Percentiles rank a stretch among this genome's conserved stretches.
phyloP scores from a whole-genome alignment of 257 asterid species.

The Solanum chilense region DNA sequence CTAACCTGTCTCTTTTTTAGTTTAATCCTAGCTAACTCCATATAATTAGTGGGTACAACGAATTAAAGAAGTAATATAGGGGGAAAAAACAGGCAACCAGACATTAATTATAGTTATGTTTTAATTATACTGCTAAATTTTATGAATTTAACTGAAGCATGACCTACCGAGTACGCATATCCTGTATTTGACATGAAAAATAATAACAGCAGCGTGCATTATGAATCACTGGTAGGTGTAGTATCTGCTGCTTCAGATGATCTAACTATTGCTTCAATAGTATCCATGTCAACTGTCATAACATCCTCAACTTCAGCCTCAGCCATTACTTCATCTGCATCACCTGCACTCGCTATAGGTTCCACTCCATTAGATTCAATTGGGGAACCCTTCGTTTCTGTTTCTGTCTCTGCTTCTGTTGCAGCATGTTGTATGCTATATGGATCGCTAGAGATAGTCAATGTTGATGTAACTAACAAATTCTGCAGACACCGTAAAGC shows the following conservation, averaged over 20 bases:
- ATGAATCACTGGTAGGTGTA: constrained; percentile 30
- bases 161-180: not conserved
- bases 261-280: constrained; percentile 41
- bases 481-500: constrained; percentile 34
- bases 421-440: constrained; percentile 23
- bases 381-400: constrained; percentile 14
- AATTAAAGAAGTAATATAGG: not conserved
- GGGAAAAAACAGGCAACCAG: not conserved
- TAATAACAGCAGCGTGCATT: not conserved
- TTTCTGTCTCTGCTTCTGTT: constrained; percentile 18
- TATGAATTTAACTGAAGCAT: not conserved
- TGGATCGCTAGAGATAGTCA: constrained; percentile 37
- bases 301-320: constrained; percentile 52
- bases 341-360: constrained; percentile 19
- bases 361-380: constrained; percentile 38
- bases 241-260: constrained; percentile 50
- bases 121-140: not conserved
- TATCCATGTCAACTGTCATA: constrained; percentile 57
- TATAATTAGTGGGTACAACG: too few species aligned
- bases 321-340: constrained; percentile 70
- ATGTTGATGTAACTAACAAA: constrained; percentile 64
- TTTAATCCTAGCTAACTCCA: too few species aligned
- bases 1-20: too few species aligned
- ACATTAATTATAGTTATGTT: not conserved
- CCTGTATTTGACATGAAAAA: not conserved